Conservation (phyloP, 371 early-diverging fungal species). For the Lichtheimia ramosa region DNA sequence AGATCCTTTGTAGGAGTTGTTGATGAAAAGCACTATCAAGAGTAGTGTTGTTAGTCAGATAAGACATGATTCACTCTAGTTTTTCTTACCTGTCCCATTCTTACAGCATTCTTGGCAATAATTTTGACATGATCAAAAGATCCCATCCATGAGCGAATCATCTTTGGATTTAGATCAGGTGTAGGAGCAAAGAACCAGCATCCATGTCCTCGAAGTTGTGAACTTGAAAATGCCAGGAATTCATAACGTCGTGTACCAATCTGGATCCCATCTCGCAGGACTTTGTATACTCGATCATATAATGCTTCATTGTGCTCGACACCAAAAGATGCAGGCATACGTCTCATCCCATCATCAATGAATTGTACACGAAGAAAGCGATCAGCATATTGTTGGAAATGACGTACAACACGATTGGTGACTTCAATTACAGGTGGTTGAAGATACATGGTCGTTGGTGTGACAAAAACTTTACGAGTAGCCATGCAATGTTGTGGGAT, state of each 20-base stretch:
- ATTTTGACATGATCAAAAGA: slow-evolving; percentile 66
- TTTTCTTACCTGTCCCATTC: slow-evolving; percentile 66
- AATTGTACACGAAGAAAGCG: slow-evolving; percentile 72
- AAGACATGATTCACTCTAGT: neutral
- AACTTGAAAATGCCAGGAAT: slow-evolving; percentile 72
- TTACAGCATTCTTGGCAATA: slow-evolving; percentile 71
- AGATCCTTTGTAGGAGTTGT: slow-evolving; percentile 53
- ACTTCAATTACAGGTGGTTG: slow-evolving; percentile 59
- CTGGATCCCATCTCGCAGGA: slow-evolving; percentile 57
- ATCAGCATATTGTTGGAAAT: slow-evolving; percentile 47
- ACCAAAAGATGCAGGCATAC: slow-evolving; percentile 31
- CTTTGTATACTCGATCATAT: slow-evolving; percentile 51
- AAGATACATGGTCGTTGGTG: slow-evolving; percentile 61
- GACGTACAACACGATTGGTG: slow-evolving; percentile 68
- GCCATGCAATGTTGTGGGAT: slow-evolving; percentile 55
- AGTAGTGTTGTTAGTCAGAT: neutral
- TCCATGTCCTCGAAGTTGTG: slow-evolving; percentile 68
- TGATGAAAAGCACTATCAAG: slow-evolving; percentile 61
- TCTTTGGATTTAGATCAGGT: slow-evolving; percentile 39
- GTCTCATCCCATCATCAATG: slow-evolving; percentile 59
- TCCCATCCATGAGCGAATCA: slow-evolving; percentile 77
- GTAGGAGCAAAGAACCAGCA: slow-evolving; percentile 73
- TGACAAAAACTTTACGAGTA: slow-evolving; percentile 61
- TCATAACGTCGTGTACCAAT: slow-evolving; percentile 62
- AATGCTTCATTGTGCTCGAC: slow-evolving; percentile 31